These are phyloP conservation scores for Collybia sordida DNA, from an alignment of 768 basidiomycete species.

Conservation along the genomic window DNA sequence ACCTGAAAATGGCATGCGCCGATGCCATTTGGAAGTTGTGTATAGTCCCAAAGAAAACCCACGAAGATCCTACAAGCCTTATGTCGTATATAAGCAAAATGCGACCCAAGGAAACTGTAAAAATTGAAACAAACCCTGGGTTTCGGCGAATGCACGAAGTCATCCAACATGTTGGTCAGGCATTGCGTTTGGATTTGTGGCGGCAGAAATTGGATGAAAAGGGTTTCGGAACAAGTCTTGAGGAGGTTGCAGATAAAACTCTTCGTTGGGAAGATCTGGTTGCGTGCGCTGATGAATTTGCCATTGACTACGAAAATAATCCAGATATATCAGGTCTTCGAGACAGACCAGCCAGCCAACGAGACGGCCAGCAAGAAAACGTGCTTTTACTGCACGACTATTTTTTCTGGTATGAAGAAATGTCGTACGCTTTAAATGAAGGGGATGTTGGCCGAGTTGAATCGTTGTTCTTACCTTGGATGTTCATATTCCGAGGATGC, in stretches of 20 bases:
- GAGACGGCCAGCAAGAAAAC: slow-evolving; percentile 34
- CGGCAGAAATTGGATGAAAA: slow-evolving; percentile 9
- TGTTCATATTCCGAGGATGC: slow-evolving; percentile 5
- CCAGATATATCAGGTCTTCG: slow-evolving; percentile 2
- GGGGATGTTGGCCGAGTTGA: slow-evolving; percentile 13
- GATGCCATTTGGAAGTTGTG: slow-evolving; percentile 23
- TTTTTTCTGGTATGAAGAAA: slow-evolving; percentile 37
- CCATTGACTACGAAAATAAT: slow-evolving; percentile 15
- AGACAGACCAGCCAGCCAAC: background rate
- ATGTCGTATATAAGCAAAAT: slow-evolving; percentile 18
- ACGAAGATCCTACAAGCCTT: slow-evolving; percentile 16
- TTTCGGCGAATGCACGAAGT: slow-evolving; percentile 35
- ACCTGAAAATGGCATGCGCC: slow-evolving; percentile 27
- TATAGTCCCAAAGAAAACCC: slow-evolving; percentile 13
- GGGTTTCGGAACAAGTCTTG: slow-evolving; percentile 7
- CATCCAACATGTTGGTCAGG: slow-evolving; percentile 26
- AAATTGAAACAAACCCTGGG: slow-evolving; percentile 26
- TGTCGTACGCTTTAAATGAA: slow-evolving; percentile 20
- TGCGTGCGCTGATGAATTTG: slow-evolving; percentile 20
- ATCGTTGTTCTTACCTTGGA: slow-evolving; percentile 8
- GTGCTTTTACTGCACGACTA: slow-evolving; percentile 27
- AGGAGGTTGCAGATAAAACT: slow-evolving; percentile 24
- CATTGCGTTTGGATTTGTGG: slow-evolving; percentile 28
- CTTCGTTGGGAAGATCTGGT: slow-evolving; percentile 22
- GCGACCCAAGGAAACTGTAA: slow-evolving; percentile 27